Evolutionary conservation across 148 eudicot genomes (phyloP).

Genomic region (Arbutus unedo): DNA sequence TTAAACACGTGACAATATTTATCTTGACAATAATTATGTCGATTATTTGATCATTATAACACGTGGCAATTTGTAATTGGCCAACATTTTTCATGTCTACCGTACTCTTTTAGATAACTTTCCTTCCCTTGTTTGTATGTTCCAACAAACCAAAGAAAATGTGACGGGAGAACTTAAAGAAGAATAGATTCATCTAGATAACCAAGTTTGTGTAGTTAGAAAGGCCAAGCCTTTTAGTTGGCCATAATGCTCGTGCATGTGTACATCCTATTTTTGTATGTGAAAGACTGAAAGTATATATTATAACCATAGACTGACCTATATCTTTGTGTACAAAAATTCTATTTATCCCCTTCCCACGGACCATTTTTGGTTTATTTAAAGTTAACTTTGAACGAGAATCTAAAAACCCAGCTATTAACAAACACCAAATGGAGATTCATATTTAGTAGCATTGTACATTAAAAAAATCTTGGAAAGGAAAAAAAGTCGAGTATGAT

Average conservation of each 20-base stretch:
- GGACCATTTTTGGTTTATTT: background rate
- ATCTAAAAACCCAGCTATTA: background rate
- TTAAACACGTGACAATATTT: too few species aligned
- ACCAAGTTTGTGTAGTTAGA: background rate
- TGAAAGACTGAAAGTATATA: background rate
- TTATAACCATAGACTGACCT: background rate
- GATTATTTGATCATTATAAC: too few species aligned
- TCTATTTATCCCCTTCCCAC: background rate
- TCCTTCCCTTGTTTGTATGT: background rate
- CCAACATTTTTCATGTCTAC: too few species aligned
- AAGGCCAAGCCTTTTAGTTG: background rate
- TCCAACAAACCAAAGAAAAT: background rate
- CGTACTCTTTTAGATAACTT: background rate
- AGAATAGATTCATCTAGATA: background rate
- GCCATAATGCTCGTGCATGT: background rate
- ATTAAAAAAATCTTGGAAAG: constrained; percentile 4
- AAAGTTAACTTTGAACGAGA: background rate
- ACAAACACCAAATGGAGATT: constrained; percentile 10
- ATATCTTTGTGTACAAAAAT: background rate
- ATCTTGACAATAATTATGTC: too few species aligned
- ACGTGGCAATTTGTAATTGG: too few species aligned
- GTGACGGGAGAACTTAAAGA: background rate
- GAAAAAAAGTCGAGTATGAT: constrained; percentile 10
- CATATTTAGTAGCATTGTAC: background rate
- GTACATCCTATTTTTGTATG: background rate